Evolutionary conservation across 805 yeast species (phyloP), one percentile per base, ranked within the genome.

Genomic region (Cyberlindnera japonica): DNA sequence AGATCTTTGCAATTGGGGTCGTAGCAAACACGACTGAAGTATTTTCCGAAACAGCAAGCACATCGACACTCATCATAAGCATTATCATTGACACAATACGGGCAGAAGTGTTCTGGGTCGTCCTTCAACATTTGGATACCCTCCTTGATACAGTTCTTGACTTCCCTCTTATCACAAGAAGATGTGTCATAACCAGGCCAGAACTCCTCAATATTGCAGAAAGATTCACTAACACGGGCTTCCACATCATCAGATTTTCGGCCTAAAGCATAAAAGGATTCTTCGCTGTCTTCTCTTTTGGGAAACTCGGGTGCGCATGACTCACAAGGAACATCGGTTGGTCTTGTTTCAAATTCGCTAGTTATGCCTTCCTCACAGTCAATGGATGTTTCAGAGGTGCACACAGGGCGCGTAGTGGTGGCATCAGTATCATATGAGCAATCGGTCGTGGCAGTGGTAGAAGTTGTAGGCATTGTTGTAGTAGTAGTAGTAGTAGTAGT

Each of bases 21-120:
- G 34, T 55, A 55, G 28, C 59, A 55, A 11, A 50, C 53, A 17
- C 43, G 44, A 22, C 58, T 55, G 41, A 55, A 48, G 32, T 52
- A 53, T 21, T 46, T 48, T 3, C 53, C 59, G 40, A 55, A 47
- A 29, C 58, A 53, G 29, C 59, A 55, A 8, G 59, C 58, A 41
- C 59, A 53, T 12, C 58, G 58, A 27, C 59, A 55, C 29, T 53
- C 58, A 43, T 55, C 59, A 33, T 51, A 53, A 3, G 51, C 56
- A 29, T 55, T 55, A 30, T 53, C 48, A 35, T 53, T 55, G n/a
- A 38, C 50, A 40, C 59, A 55, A 26, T 51, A 53, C 1, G 59
- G 59, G 22, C 59, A 55, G 24, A 53, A 52, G 17, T 51, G 44
- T 19, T 43, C 47, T 4, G 55, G 55, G 30, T 55, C 51, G 15